Conservation (phyloP, 805 yeast genomes). For the Ogataea saltuana region DNA sequence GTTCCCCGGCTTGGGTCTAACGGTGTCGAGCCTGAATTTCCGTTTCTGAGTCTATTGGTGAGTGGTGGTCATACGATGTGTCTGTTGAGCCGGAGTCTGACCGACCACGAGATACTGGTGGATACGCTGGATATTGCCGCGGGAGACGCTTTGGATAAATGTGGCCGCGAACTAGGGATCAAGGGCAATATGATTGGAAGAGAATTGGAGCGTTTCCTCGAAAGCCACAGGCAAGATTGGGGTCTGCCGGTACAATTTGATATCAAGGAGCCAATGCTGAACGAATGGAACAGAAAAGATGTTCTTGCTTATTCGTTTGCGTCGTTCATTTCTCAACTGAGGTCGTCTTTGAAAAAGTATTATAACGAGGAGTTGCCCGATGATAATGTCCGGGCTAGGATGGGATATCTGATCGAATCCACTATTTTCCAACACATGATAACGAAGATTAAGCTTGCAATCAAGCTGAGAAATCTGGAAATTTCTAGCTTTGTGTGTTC, state of each 20-base stretch:
- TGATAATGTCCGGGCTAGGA: slow-evolving; percentile 38
- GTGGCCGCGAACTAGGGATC: slow-evolving; percentile 83
- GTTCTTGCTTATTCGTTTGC: slow-evolving; percentile 71
- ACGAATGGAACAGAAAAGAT: slow-evolving; percentile 46
- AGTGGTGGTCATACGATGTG: slow-evolving; percentile 96
- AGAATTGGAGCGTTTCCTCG: slow-evolving; percentile 65
- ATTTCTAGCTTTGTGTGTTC: slow-evolving; percentile 67
- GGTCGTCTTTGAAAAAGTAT: slow-evolving; percentile 30
- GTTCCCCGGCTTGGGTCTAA: slow-evolving; percentile 54
- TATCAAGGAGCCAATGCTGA: slow-evolving; percentile 52
- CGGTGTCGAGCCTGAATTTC: slow-evolving; percentile 51
- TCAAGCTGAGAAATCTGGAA: slow-evolving; percentile 42
- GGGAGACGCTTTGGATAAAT: slow-evolving; percentile 92
- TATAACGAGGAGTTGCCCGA: slow-evolving; percentile 22
- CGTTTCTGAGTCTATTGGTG: slow-evolving; percentile 74
- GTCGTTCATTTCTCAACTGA: slow-evolving; percentile 47
- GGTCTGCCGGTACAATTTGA: slow-evolving; percentile 30
- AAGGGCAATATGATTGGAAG: slow-evolving; percentile 84
- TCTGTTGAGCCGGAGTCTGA: slow-evolving; percentile 60
- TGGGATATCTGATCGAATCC: slow-evolving; percentile 63
- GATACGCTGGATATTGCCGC: slow-evolving; percentile 86
- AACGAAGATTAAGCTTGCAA: slow-evolving; percentile 57
- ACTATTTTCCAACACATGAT: slow-evolving; percentile 72
- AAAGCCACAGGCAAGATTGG: slow-evolving; percentile 35
- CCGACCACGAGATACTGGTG: slow-evolving; percentile 69